These are phyloP conservation scores for Annulohypoxylon truncatum DNA, from an alignment of 2,329 filamentous ascomycete genomes.

Conservation along the genomic window DNA sequence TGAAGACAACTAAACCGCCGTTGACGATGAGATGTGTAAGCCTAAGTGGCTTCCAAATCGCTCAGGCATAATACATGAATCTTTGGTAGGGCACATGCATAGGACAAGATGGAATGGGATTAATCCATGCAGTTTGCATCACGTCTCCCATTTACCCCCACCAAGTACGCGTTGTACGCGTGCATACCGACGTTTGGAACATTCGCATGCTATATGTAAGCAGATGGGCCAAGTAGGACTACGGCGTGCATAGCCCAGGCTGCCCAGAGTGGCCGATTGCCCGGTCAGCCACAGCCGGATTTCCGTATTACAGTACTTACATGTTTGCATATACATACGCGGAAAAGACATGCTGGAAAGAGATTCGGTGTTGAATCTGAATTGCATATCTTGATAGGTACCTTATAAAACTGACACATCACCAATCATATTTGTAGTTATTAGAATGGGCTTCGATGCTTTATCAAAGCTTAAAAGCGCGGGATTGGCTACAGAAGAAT, in stretches of 20 bases:
- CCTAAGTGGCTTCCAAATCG: no score
- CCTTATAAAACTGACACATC: neutral
- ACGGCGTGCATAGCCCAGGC: neutral
- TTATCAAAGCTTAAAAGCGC: conserved; percentile 36
- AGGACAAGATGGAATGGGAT: neutral
- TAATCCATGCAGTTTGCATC: neutral
- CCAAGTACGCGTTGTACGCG: neutral
- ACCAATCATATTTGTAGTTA: neutral
- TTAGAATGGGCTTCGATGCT: conserved; percentile 40
- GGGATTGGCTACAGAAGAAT: conserved; percentile 31
- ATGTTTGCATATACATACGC: conserved; percentile 13
- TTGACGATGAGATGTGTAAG: no score
- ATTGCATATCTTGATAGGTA: neutral
- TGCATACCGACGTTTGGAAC: neutral
- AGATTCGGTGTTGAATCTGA: conserved; percentile 2
- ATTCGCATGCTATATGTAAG: no score
- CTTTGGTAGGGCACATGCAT: neutral
- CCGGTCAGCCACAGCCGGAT: conserved; percentile 8
- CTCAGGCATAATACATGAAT: neutral
- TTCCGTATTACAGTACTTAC: conserved; percentile 6
- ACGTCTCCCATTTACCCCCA: neutral
- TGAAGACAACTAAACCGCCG: no score
- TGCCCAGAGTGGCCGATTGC: no score
- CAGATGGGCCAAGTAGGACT: neutral
- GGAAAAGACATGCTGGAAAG: conserved; percentile 16